Base-by-base conservation (phyloP, 1,284 basidiomycete species). In the Coniophora puteana region DNA sequence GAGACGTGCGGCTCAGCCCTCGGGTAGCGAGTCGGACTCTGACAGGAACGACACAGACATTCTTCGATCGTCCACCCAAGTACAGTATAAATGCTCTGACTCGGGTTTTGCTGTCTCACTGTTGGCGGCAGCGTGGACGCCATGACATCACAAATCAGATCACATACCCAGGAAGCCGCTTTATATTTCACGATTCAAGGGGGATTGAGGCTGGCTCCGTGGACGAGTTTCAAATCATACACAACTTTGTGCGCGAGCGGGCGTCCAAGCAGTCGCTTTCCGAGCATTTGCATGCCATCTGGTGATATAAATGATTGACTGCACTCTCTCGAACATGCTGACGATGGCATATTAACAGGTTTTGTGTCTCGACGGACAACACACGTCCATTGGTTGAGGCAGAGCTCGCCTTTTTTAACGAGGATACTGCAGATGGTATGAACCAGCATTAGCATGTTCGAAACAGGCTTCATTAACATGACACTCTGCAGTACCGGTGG, bases 111-210 rank as follows among this genome's bases (percentile, higher is more conserved):
- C n/a, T n/a, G n/a, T 2, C 6, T 13, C 13, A 4, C n/a, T n/a
- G n/a, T n/a, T n/a, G n/a, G n/a, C n/a, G n/a, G 11, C 28, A 61
- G 61, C 50, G 58, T 16, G 55, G 57, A 23, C 16, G 41, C 11
- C 61, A 63, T 36, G 42, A 58, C 30, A 63, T 64, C 45, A 39
- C 55, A 8, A 40, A 58, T 31, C 50, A 54, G 20, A 45, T 63
- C n/a, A n/a, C n/a, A n/a, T n/a, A n/a, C n/a, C n/a, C n/a, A n/a
- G n/a, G n/a, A n/a, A n/a, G n/a, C n/a, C 38, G 45, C 44, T n/a
- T 53, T 32, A 33, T 54, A 2, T 54, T 56, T 36, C 54, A 56
- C 29, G 53, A 57, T 34, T 56, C 55, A 7, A 31, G 51, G 13
- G 55, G 54, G 24, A 49, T 57, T 32, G 55, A 57, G 40, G 35